A percentile compares a stretch with the other conserved stretches of the same genome.
Conservation (phyloP, 768 basidiomycete species). For the Termitomyces sp. region DNA sequence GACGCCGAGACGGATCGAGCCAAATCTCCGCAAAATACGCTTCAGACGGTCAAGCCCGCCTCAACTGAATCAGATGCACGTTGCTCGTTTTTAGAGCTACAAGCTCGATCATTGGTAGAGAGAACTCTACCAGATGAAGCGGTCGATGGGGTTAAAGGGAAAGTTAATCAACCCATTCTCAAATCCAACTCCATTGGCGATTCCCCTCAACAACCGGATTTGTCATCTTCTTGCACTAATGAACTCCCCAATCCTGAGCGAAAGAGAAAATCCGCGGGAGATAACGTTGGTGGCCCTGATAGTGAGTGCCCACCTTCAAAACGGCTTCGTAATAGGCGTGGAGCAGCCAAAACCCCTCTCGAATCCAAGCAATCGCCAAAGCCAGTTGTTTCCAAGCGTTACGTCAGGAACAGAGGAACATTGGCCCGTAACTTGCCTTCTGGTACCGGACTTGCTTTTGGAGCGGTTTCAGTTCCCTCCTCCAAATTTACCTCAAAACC, state of each 20-base stretch:
- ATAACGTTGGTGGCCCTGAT: not conserved
- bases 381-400: constrained; percentile 21
- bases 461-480: constrained; percentile 22
- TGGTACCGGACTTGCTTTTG: constrained; percentile 20
- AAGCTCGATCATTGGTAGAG: not conserved
- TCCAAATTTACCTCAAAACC: not conserved
- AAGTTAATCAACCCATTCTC: not conserved
- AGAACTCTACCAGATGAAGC: not conserved
- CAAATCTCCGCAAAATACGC: not conserved
- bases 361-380: not conserved
- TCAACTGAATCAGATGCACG: not conserved
- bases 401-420: constrained; percentile 25
- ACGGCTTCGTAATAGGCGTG: not conserved
- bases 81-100: not conserved
- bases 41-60: not conserved
- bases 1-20: constrained; percentile 8
- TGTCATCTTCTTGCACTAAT: not conserved
- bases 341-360: not conserved
- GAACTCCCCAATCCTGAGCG: not conserved
- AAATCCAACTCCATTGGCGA: not conserved
- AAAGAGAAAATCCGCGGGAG: constrained; percentile 9
- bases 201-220: not conserved
- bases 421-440: constrained; percentile 20
- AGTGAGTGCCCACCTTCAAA: constrained; percentile 2
- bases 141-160: not conserved